These are phyloP conservation scores for Alternaria sp. DNA, from an alignment of 2,329 filamentous ascomycete species.

Conservation along the genomic window DNA sequence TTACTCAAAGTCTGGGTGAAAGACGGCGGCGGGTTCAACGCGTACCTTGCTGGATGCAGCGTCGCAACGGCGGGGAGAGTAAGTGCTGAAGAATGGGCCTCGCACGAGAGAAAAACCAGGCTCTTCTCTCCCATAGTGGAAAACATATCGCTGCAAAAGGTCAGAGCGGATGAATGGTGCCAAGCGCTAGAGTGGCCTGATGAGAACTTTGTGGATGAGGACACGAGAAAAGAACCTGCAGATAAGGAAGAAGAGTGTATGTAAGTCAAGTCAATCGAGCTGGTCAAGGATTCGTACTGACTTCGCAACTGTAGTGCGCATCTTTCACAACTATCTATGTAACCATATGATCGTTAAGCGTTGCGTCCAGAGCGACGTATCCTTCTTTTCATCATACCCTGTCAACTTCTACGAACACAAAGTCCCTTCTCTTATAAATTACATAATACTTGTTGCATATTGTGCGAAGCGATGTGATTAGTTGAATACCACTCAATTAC, in stretches of 20 bases:
- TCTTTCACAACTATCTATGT: slow-evolving; percentile 1
- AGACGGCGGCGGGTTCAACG: slow-evolving; percentile 41
- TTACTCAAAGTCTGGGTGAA: slow-evolving; percentile 42
- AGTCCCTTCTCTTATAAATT: not conserved
- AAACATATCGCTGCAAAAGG: slow-evolving; percentile 26
- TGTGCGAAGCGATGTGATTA: not conserved
- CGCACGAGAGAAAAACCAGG: slow-evolving; percentile 22
- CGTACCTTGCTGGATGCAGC: slow-evolving; percentile 40
- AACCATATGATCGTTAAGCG: not conserved
- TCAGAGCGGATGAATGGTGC: slow-evolving; percentile 29
- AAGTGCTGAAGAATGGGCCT: slow-evolving; percentile 24
- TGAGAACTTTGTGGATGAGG: not conserved
- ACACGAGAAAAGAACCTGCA: not conserved
- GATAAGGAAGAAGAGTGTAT: slow-evolving; percentile 14
- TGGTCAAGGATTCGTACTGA: not conserved
- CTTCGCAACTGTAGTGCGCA: not conserved
- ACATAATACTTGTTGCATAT: not conserved
- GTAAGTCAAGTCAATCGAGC: not conserved
- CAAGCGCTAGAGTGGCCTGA: slow-evolving; percentile 30
- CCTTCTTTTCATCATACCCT: not conserved
- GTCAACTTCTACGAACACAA: not conserved
- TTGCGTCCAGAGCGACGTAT: not conserved
- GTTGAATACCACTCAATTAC: not conserved
- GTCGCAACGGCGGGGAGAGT: slow-evolving; percentile 31
- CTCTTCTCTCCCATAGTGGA: slow-evolving; percentile 19